Evolutionary conservation across 2,329 filamentous ascomycete genomes (phyloP).

Genomic region (Phialophora tarda): DNA sequence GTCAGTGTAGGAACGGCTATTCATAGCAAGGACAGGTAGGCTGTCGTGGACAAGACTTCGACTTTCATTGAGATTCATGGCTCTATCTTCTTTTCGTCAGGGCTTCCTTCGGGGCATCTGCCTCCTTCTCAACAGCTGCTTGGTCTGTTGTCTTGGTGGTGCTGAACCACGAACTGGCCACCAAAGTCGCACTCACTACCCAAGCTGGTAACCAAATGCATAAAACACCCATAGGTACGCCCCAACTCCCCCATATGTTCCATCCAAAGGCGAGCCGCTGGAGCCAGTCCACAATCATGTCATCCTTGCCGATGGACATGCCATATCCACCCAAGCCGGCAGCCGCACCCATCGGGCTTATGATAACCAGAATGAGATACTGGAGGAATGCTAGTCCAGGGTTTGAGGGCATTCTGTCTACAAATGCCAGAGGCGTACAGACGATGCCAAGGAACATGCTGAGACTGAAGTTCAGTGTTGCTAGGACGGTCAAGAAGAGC

Average conservation of each 20-base stretch:
- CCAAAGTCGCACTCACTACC: conserved; percentile 62
- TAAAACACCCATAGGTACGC: conserved; percentile 81
- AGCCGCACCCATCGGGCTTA: conserved; percentile 64
- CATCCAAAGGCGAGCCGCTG: conserved; percentile 81
- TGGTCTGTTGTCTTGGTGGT: background rate
- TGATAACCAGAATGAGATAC: conserved; percentile 60
- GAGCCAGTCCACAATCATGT: conserved; percentile 63
- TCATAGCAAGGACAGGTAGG: background rate
- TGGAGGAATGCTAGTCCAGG: conserved; percentile 42
- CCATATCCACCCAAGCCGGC: conserved; percentile 55
- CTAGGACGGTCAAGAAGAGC: conserved; percentile 88
- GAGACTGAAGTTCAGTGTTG: conserved; percentile 94
- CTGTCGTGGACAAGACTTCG: background rate
- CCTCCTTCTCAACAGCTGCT: background rate
- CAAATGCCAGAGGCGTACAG: conserved; percentile 78
- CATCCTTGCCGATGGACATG: conserved; percentile 42
- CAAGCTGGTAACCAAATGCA: conserved; percentile 95
- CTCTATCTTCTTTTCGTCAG: background rate
- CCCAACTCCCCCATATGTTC: conserved; percentile 89
- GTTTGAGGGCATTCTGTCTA: conserved; percentile 42
- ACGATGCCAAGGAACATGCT: conserved; percentile 83
- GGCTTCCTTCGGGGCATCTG: background rate
- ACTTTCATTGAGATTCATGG: background rate
- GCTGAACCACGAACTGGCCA: conserved; percentile 37
- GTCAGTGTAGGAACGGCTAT: background rate